Conservation (phyloP, 2,329 filamentous ascomycete species). For the Phaeosphaeria sp. region DNA sequence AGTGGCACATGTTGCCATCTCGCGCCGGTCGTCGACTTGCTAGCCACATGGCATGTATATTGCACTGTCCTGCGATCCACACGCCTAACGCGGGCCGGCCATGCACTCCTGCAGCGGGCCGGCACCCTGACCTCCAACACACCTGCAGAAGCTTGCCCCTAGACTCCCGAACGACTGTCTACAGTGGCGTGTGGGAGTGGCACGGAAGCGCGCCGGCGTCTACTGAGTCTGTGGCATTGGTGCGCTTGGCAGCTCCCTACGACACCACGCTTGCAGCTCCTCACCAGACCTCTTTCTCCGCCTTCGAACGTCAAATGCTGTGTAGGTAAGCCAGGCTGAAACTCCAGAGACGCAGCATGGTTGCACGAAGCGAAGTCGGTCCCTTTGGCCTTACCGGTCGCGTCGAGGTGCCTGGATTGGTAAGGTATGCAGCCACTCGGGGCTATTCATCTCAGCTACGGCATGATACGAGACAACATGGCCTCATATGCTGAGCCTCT, state of each 20-base stretch:
- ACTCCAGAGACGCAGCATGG: slow-evolving; percentile 2
- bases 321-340: slow-evolving; percentile 11
- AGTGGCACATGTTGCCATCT: slow-evolving; percentile 16
- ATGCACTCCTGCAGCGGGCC: slow-evolving; percentile 14
- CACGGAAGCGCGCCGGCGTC: slow-evolving; percentile 1
- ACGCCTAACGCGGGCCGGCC: slow-evolving; percentile 1
- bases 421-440: slow-evolving; percentile 30
- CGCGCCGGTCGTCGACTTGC: neutral
- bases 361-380: slow-evolving; percentile 13
- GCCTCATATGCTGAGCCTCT: neutral
- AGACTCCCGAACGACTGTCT: neutral
- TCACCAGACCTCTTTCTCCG: neutral
- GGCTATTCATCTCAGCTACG: slow-evolving; percentile 32
- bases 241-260: neutral
- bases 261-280: slow-evolving; percentile 2
- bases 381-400: slow-evolving; percentile 11
- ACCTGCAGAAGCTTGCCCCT: neutral
- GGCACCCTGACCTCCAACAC: slow-evolving; percentile 1
- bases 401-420: slow-evolving; percentile 25
- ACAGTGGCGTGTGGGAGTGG: neutral
- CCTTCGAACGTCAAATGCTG: neutral
- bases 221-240: neutral
- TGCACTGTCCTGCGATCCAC: slow-evolving; percentile 5
- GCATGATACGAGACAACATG: slow-evolving; percentile 7
- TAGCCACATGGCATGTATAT: too few relatives aligned